Evolutionary conservation across 768 basidiomycete species (phyloP), one percentile per base, ranked within the genome.

Genomic region (Lentinula guzmanii): DNA sequence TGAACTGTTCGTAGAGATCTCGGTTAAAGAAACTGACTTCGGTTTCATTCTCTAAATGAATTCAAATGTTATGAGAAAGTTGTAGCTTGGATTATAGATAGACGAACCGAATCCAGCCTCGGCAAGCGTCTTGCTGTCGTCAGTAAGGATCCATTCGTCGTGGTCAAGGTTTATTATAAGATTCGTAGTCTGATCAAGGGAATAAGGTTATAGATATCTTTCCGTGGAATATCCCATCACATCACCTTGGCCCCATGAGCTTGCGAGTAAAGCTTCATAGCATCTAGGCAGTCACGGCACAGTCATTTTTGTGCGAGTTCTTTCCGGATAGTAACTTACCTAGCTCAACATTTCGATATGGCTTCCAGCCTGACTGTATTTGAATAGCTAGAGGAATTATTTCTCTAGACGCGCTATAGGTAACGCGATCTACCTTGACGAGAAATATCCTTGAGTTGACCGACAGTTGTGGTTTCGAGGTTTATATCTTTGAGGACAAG

Each of bases 81-180:
- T 18, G 37, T 45, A 7, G 3, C 13, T 16, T 24, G 6, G 42
- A 24, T 31, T 42, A 43, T 43, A 35, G 28, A 24, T 21, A n/a
- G 24, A 75, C 87, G 61, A 61, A 95, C 96, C 91, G 52, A 95
- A 83, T 16, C 89, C 93, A 39, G 83, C 73, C 4, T 86, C 83
- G 2, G 79, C 84, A n/a, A 99, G 79, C 0, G 76, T 79, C 68
- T 81, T 83, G 7, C 70, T 70, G 43, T 88, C 87, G 64, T 93
- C 86, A 52, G 83, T 75, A 15, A 95, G 74, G 63, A 98, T 91
- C 91, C 94, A 96, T 8, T 93, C 91, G 61, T 98, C 96, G 68
- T 95, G 84, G 69, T 97, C 94, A 61, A 98, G 82, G 73, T 99
- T 99, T 70, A 99, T 98, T 73, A 99, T 98, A 33, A 99, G 80